phyloP scores from a whole-genome alignment of 345 rosid genomes.

The Physaria fendleri region DNA sequence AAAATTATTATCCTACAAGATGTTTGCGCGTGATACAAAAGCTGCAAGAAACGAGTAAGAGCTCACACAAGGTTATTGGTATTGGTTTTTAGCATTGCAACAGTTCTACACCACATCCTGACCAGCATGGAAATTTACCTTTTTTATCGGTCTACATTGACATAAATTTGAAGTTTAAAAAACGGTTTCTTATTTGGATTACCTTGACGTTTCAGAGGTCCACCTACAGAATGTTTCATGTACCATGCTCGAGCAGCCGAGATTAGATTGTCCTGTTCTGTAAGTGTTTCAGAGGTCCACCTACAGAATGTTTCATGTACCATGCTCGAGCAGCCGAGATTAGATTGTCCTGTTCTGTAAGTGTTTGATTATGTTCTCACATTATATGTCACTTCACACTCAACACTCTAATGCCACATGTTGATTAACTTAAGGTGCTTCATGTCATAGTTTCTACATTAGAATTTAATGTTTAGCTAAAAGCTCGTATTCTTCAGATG shows the following conservation, averaged over 20 bases:
- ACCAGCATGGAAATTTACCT: background rate
- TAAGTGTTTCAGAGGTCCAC: too few species aligned
- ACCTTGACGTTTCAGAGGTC: constrained; percentile 60
- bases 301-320: constrained; percentile 81
- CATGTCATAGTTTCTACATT: background rate
- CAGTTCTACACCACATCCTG: background rate
- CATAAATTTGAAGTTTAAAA: background rate
- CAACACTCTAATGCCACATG: constrained; percentile 1
- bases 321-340: constrained; percentile 80
- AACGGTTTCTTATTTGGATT: constrained; percentile 6
- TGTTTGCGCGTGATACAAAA: constrained; percentile 94
- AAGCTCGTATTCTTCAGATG: background rate
- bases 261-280: constrained; percentile 48
- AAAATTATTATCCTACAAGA: constrained; percentile 67
- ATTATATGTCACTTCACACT: background rate
- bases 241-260: constrained; percentile 83
- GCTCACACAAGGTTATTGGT: background rate
- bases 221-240: constrained; percentile 86
- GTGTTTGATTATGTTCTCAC: constrained; percentile 7
- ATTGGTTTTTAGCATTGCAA: background rate
- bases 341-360: constrained; percentile 54
- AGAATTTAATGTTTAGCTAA: background rate
- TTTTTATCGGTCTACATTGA: background rate
- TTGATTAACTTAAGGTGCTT: background rate
- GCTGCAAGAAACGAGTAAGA: constrained; percentile 88